Base-by-base conservation (phyloP, 768 basidiomycete species). In the Fomitopsis serialis region DNA sequence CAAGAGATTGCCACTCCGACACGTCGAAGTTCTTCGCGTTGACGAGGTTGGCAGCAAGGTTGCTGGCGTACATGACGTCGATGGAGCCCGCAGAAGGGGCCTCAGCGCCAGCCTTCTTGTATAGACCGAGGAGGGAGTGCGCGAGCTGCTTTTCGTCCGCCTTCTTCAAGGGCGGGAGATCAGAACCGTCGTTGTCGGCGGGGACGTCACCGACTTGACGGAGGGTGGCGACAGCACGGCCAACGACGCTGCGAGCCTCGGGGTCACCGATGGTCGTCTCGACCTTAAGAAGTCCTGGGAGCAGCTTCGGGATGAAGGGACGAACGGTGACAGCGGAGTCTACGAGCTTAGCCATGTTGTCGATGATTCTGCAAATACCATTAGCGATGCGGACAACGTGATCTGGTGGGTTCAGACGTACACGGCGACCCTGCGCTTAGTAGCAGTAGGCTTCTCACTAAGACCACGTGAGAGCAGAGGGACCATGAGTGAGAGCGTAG, bases 261-360 rank as follows among this genome's bases (percentile, higher is more conserved):
- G 97, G 97, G 73, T 99, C 97, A 75, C 92, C 95, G 55, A 98
- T 92, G 65, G 88, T 82, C 56, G 81, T 80, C 79, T 96, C 90
- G 59, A 96, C 87, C 84, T 98, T 98, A 78, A 98, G 82, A 53
- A 98, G 80, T 61, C 91, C 93, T 23, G 95, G 95, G 62, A 98
- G 85, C 32, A 98, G 87, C 73, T 90, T 94, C 65, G 93, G 94
- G 61, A 98, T 67, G 88, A 98, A 98, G 55, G 95, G 95, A 66
- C 95, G 89, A 72, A 98, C 95, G 48, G 93, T 96, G 72, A 92
- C 74, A 50, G 87, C 81, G 24, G 92, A 96, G 75, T 96, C 94
- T 67, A 98, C 95, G 66, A 98, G 85, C 77, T 97, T 97, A 67
- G 95, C 72, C 95, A 98, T 98, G 84, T 97, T 98, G 77, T 98